Percentiles rank a stretch among this genome's conserved stretches.
Evolutionary conservation across 1,284 basidiomycete species (phyloP).

Genomic region (Afroboletus lepidellus): DNA sequence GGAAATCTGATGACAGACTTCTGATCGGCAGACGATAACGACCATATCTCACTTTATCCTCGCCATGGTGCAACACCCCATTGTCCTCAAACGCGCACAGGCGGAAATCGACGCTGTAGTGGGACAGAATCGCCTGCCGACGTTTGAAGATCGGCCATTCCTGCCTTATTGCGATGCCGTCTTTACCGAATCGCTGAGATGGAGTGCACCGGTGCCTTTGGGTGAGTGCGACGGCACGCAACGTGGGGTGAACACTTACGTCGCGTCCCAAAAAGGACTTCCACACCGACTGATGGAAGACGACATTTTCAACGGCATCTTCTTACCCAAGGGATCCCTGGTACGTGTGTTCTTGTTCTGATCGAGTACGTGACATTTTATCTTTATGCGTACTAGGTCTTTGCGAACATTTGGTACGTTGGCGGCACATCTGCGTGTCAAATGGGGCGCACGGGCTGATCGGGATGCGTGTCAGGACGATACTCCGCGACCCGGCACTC

Average conservation of each 20-base stretch:
- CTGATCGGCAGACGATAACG: slow-evolving; percentile 42
- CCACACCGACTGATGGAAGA: slow-evolving; percentile 50
- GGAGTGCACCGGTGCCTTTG: slow-evolving; percentile 52
- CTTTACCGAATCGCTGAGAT: slow-evolving; percentile 47
- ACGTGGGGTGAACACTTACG: no score
- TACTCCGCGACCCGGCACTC: slow-evolving; percentile 45
- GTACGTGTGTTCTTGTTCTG: slow-evolving; percentile 23
- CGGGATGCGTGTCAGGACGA: slow-evolving; percentile 36
- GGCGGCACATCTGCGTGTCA: background rate
- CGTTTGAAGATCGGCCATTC: slow-evolving; percentile 45
- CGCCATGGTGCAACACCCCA: slow-evolving; percentile 55
- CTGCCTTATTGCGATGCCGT: slow-evolving; percentile 52
- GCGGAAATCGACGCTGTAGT: slow-evolving; percentile 56
- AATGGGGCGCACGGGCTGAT: background rate
- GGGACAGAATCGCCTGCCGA: slow-evolving; percentile 49
- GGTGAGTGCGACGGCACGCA: no score
- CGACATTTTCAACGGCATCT: slow-evolving; percentile 46
- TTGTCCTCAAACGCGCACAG: slow-evolving; percentile 49
- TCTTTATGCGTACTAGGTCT: slow-evolving; percentile 15
- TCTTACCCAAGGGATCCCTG: slow-evolving; percentile 47
- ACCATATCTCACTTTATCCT: slow-evolving; percentile 55
- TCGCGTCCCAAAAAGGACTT: slow-evolving; percentile 40
- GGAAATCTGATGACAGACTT: background rate
- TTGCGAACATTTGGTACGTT: slow-evolving; percentile 49
- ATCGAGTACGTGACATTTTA: slow-evolving; percentile 5